Evolutionary conservation across 345 rosid species (phyloP), one percentile per base, ranked within the genome.

Genomic region (Physaria fendleri): DNA sequence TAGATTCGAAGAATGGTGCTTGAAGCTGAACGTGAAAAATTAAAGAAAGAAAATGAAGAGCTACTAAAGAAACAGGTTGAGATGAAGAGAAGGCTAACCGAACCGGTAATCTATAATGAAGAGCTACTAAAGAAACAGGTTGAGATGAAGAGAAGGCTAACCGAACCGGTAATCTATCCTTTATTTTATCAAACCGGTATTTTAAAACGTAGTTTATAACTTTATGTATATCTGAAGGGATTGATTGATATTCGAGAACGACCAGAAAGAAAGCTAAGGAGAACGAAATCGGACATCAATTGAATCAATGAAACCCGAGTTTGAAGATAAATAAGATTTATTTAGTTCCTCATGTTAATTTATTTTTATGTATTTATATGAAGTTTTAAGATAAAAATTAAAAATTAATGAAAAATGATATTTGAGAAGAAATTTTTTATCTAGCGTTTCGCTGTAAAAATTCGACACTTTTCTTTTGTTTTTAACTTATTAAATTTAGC

Each of bases 241-340:
- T 73, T 68, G 77, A 72, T 71, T 74, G 75, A 72, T 14, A 29
- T 34, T 65, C 76, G 78, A 69, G 65, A 40, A 62, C 79, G 76
- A 52, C 64, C 37, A 0, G 77, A 80, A 76, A 79, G 58, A 66
- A 75, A 54, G 54, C 66, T 91, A 77, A 75, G 88, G 74, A 72
- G 96, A 73, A 84, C 98, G 13, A 84, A 81, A 75, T 84, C 95
- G 0, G 81, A 88, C 71, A 93, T 88, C 8, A 82, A 90, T 87
- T 92, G 76, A 81, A 66, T 11, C 41, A 49, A 21, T 35, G 23
- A 27, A 55, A 55, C 5, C 9, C 0, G 16, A 34, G 35, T 30
- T 28, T 51, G 37, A 65, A 30, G 35, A 52, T 52, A 2, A 2
- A 41, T 30, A 52, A 15, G 23, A n/a, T 22, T 15, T 27, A 11